phyloP scores from a whole-genome alignment of 2,329 filamentous ascomycete genomes.

The Grosmannia clavigera region DNA sequence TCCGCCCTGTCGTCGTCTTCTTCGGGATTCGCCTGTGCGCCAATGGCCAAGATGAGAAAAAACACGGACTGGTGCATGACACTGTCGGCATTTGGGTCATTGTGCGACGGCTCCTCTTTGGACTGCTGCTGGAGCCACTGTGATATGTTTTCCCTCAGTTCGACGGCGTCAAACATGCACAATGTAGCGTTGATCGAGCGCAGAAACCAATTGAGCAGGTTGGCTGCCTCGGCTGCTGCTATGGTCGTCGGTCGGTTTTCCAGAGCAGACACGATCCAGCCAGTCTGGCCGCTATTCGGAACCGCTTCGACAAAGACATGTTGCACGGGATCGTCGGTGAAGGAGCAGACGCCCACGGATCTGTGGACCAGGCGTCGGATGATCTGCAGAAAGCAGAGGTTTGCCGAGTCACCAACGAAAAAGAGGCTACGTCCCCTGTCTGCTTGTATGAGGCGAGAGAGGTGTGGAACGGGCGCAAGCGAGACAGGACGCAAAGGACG shows the following conservation, averaged over 20 bases:
- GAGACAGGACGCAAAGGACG: neutral
- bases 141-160: slow-evolving; percentile 15
- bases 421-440: slow-evolving; percentile 20
- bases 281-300: slow-evolving; percentile 16
- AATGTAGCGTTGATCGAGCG: slow-evolving; percentile 17
- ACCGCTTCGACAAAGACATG: slow-evolving; percentile 22
- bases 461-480: slow-evolving; percentile 11
- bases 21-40: slow-evolving; percentile 11
- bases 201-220: slow-evolving; percentile 20
- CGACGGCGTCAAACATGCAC: slow-evolving; percentile 19
- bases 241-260: slow-evolving; percentile 12
- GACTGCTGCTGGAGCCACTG: slow-evolving; percentile 17
- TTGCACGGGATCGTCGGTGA: slow-evolving; percentile 22
- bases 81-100: slow-evolving; percentile 9
- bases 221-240: slow-evolving; percentile 14
- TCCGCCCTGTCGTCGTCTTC: slow-evolving; percentile 9
- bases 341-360: slow-evolving; percentile 19
- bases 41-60: slow-evolving; percentile 14
- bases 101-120: slow-evolving; percentile 11
- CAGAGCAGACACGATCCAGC: slow-evolving; percentile 15
- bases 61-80: slow-evolving; percentile 5
- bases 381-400: slow-evolving; percentile 21
- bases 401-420: slow-evolving; percentile 25
- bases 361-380: slow-evolving; percentile 21
- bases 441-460: slow-evolving; percentile 21